These are phyloP conservation scores for Chrysoporthe austroafricana DNA, from an alignment of 2,329 filamentous ascomycete genomes.

Conservation along the genomic window DNA sequence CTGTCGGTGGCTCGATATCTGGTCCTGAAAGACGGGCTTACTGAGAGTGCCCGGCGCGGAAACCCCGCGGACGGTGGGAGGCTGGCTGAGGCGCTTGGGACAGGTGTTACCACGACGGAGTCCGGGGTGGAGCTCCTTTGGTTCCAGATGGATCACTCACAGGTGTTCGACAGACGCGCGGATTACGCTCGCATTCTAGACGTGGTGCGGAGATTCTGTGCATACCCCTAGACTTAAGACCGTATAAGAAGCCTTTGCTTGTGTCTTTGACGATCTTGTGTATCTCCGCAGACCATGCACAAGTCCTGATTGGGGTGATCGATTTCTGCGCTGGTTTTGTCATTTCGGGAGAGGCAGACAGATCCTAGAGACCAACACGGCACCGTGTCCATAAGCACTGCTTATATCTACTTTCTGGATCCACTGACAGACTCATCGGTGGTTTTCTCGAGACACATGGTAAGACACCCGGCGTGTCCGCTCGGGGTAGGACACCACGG, in stretches of 20 bases:
- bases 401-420: not conserved
- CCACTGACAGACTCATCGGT: not conserved
- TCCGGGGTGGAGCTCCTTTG: slow-evolving; percentile 60
- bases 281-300: not conserved
- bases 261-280: not conserved
- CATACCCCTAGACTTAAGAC: slow-evolving; percentile 1
- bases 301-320: not conserved
- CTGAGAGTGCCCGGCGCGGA: slow-evolving; percentile 19
- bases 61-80: slow-evolving; percentile 3
- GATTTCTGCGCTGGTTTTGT: not conserved
- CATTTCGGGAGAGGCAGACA: not conserved
- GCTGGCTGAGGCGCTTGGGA: slow-evolving; percentile 35
- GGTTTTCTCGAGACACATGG: too few relatives aligned
- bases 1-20: slow-evolving; percentile 62
- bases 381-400: not conserved
- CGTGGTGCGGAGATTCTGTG: slow-evolving; percentile 21
- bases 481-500: too few relatives aligned
- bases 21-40: slow-evolving; percentile 41
- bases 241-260: not conserved
- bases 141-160: slow-evolving; percentile 68
- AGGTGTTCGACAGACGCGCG: slow-evolving; percentile 53
- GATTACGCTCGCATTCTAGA: slow-evolving; percentile 20
- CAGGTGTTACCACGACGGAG: slow-evolving; percentile 33
- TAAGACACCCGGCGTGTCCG: too few relatives aligned
- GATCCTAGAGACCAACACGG: not conserved